Base-by-base conservation (phyloP, 352 stramenopile species). In the Phytophthora parvispora region DNA sequence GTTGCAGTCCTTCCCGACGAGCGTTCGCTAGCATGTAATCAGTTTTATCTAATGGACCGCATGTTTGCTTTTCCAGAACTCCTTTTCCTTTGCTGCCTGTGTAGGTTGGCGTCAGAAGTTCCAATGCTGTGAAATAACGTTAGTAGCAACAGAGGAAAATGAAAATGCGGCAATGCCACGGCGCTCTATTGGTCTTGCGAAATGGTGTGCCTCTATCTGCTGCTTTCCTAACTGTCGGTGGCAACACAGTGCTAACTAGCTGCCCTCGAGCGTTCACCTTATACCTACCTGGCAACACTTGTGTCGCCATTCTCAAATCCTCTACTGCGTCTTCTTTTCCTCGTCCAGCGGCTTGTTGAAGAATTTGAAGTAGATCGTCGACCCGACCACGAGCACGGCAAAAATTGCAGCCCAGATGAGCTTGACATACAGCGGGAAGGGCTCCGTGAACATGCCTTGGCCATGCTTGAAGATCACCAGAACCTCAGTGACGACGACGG, bases 381-480 rank as follows among this genome's bases (percentile, higher is more conserved):
- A 93, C 47, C 89, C 89, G 22, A 90, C 74, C n/a, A 92, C 61
- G 15, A 97, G 56, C n/a, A 97, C 57, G 4, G 72, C 56, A 47
- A 94, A 89, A 50, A 94, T 90, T 15, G 93, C 60, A 18, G 78
- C 79, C 91, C 91, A 97, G 56, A 85, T 87, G 28, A 92, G 45
- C 66, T 96, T 96, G 49, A 97, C 77, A 53, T 82, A 84, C 9
- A 86, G 60, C 31, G 91, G 89, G 63, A 97, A 96, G 3, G 91
- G 91, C 55, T 78, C 83, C n/a, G 89, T 96, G 72, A 96, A 96
- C 89, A 96, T 96, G 6, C 89, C 89, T 28, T 79, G 77, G 18
- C 89, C 87, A 61, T 96, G 89, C 77, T 96, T 96, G 63, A 91
- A 66, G 52, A 95, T 92, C 67, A 96, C 82, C 15, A 86, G 87